Base-by-base conservation (phyloP, 257 asterid genomes). In the Ophiorrhiza pumila region DNA sequence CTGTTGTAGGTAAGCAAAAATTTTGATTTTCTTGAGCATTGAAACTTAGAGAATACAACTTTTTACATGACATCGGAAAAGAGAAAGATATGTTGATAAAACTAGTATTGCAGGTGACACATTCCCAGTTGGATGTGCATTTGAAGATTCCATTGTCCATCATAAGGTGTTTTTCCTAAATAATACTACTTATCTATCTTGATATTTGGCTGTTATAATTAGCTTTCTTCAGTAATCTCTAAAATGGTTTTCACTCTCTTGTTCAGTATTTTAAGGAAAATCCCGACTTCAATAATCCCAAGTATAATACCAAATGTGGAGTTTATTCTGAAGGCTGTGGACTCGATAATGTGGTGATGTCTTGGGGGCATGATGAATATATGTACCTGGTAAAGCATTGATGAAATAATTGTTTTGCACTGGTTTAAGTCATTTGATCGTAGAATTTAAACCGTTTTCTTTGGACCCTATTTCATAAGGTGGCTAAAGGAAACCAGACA, bases 321-420 rank as follows among this genome's bases (percentile, higher is more conserved):
- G 84, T 81, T n/a, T 94, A 91, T 32, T 71, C 82, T 34, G 71
- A 90, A 70, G 88, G 95, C 0, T 89, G 97, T 82, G 97, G 98
- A 7, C 85, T 94, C 0, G 83, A 88, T 65, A 90, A 90, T 45
- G 96, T 90, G 37, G 55, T 83, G 79, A 86, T 94, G 97, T 94
- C 98, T 10, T 94, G 96, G 93, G 98, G 98, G 13, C 98, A 90
- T 2, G 98, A 91, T 58, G 98, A 91, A 62, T 94, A 91, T 68
- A 94, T 94, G 97, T 88, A 90, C 74, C 23, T 91, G 96, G 98
- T 64, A 39, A 7, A 31, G 9, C 22, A 32, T 27, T 32, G 68
- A n/a, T n/a, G 14, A 45, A 45, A 45, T 45, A 46, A 46, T 20
- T 50, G 5, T 18, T 50, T 3, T 50, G 25, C 25, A 49, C n/a